Evolutionary conservation across 2,329 filamentous ascomycete species (phyloP).

Genomic region (Colletotrichum sp.): DNA sequence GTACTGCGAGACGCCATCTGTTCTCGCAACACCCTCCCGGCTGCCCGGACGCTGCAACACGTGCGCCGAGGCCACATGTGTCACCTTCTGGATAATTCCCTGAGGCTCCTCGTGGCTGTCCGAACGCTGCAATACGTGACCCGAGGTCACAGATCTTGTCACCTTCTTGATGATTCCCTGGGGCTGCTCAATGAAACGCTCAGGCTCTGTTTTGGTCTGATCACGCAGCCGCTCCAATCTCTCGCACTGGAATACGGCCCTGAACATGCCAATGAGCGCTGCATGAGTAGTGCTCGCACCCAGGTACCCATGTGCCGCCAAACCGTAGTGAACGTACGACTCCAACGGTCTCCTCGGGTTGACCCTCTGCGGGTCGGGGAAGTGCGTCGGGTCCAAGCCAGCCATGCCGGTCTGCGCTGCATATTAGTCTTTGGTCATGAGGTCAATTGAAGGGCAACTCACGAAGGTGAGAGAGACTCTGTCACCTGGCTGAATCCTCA

Average conservation of each 20-base stretch:
- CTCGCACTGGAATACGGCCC: constrained; percentile 65
- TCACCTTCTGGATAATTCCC: constrained; percentile 71
- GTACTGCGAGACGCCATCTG: constrained; percentile 64
- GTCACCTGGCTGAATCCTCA: constrained; percentile 60
- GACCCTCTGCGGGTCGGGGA: constrained; percentile 66
- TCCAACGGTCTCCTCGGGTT: constrained; percentile 68
- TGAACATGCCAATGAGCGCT: constrained; percentile 72
- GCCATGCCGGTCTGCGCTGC: constrained; percentile 41
- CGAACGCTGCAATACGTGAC: neutral
- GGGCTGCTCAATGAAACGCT: constrained; percentile 35
- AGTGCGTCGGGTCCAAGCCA: constrained; percentile 60
- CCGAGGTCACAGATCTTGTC: constrained; percentile 23
- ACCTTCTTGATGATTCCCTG: constrained; percentile 75
- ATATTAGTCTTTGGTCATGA: neutral
- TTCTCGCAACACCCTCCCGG: constrained; percentile 24
- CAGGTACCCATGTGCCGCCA: constrained; percentile 67
- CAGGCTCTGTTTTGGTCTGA: neutral
- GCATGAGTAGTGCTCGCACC: constrained; percentile 65
- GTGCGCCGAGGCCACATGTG: constrained; percentile 8
- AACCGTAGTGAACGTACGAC: constrained; percentile 68
- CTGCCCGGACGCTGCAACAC: neutral
- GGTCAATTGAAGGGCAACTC: constrained; percentile 23
- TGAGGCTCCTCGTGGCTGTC: constrained; percentile 47
- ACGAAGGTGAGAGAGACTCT: constrained; percentile 70
- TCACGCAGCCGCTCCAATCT: constrained; percentile 61